Evolutionary conservation across 2,329 filamentous ascomycete species (phyloP).

Genomic region (Diplodia scrobiculata): DNA sequence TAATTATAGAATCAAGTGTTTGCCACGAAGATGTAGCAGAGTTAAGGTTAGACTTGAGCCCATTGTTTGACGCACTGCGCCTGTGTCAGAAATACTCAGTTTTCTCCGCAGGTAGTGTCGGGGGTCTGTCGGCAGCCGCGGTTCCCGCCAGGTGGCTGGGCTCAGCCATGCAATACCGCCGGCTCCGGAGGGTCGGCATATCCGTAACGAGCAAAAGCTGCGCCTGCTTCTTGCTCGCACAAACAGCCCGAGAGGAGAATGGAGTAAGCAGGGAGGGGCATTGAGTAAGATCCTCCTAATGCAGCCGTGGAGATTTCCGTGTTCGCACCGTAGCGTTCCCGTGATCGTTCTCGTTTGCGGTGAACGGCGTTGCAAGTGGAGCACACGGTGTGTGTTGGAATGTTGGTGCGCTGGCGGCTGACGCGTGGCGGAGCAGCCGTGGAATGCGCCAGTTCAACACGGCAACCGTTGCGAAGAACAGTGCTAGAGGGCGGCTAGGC

Average conservation of each 20-base stretch:
- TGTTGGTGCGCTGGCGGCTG: not conserved
- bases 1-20: not conserved
- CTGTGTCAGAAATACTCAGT: no score
- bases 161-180: not conserved
- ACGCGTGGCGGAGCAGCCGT: not conserved
- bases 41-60: not conserved
- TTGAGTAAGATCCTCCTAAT: not conserved
- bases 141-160: not conserved
- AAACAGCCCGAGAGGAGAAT: not conserved
- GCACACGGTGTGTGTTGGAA: not conserved
- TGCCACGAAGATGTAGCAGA: not conserved
- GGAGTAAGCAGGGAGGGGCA: not conserved
- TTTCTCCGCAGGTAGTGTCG: no score
- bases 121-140: not conserved
- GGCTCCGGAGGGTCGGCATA: not conserved
- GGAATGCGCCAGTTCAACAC: constrained; percentile 9
- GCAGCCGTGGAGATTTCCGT: not conserved
- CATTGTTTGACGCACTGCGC: not conserved
- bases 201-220: not conserved
- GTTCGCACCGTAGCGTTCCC: not conserved
- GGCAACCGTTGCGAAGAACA: not conserved
- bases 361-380: not conserved
- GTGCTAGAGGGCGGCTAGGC: not conserved
- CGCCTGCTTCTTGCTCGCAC: not conserved
- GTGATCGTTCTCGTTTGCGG: not conserved